Evolutionary conservation across 2,329 filamentous ascomycete genomes (phyloP).

Genomic region (Colletotrichum sojae): DNA sequence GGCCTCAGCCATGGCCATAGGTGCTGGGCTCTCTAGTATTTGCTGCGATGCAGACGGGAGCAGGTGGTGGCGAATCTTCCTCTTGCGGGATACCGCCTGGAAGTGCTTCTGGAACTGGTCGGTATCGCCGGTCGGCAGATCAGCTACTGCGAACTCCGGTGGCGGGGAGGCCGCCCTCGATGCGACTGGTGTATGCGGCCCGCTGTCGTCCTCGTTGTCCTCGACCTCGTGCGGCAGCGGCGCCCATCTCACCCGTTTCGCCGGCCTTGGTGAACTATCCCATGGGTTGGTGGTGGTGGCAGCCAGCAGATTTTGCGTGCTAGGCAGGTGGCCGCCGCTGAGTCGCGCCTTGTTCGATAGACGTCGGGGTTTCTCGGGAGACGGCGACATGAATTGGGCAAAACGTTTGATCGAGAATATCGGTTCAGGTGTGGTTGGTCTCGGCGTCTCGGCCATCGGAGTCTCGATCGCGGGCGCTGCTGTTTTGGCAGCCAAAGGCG

Average conservation of each 20-base stretch:
- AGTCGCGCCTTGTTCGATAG: slow-evolving; percentile 42
- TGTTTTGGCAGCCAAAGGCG: slow-evolving; percentile 19
- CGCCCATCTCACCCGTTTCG: slow-evolving; percentile 56
- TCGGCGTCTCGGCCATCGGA: slow-evolving; percentile 43
- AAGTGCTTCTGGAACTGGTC: slow-evolving; percentile 65
- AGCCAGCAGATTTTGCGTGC: slow-evolving; percentile 52
- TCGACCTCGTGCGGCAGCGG: slow-evolving; percentile 48
- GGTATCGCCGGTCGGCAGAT: slow-evolving; percentile 52
- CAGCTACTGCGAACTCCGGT: slow-evolving; percentile 52
- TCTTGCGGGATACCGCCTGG: slow-evolving; percentile 56
- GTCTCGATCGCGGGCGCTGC: slow-evolving; percentile 42
- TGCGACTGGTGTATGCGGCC: slow-evolving; percentile 20
- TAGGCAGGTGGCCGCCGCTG: slow-evolving; percentile 46
- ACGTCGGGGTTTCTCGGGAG: slow-evolving; percentile 54
- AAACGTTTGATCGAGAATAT: slow-evolving; percentile 66
- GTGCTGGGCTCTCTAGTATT: slow-evolving; percentile 53
- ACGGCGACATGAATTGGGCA: slow-evolving; percentile 66
- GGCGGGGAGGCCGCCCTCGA: slow-evolving; percentile 56
- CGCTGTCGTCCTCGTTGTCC: slow-evolving; percentile 33
- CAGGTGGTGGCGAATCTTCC: slow-evolving; percentile 50
- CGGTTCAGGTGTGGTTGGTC: slow-evolving; percentile 60
- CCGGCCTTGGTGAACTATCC: slow-evolving; percentile 42
- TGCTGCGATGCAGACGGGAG: slow-evolving; percentile 61
- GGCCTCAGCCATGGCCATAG: slow-evolving; percentile 64
- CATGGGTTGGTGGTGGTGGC: slow-evolving; percentile 54